Percentiles rank a stretch among this genome's conserved stretches.
These are phyloP conservation scores for Glycine tomentella DNA, from an alignment of 306 rosid genomes.

Conservation along the genomic window DNA sequence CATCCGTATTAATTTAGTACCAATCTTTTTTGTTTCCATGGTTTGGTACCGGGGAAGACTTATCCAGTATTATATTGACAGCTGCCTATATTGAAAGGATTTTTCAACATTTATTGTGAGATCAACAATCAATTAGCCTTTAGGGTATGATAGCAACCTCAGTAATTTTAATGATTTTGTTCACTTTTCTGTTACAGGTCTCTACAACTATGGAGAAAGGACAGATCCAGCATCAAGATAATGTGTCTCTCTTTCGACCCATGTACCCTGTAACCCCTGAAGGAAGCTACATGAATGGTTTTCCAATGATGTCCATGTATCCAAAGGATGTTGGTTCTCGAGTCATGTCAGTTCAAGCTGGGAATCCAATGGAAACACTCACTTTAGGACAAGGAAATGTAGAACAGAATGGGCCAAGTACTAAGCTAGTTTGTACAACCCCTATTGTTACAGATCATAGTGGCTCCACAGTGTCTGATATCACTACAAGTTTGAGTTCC, in stretches of 20 bases:
- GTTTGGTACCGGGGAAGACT: not conserved
- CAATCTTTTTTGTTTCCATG: not conserved
- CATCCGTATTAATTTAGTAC: not conserved
- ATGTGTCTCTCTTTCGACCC: conserved; percentile 51
- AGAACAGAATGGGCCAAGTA: conserved; percentile 39
- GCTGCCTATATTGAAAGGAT: not conserved
- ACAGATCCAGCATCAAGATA: conserved; percentile 58
- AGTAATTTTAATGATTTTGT: not conserved
- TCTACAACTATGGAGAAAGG: conserved; percentile 67
- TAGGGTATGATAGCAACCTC: conserved; percentile 1
- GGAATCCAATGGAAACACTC: conserved; percentile 59
- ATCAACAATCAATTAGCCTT: not conserved
- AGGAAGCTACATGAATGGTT: conserved; percentile 51
- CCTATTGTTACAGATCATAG: conserved; percentile 48
- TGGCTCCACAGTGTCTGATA: conserved; percentile 42
- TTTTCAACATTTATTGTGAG: not conserved
- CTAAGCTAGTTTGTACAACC: conserved; percentile 46
- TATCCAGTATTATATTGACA: not conserved
- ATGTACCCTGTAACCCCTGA: conserved; percentile 53
- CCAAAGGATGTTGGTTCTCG: conserved; percentile 50
- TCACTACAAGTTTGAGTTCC: conserved; percentile 49
- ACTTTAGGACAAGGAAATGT: conserved; percentile 51
- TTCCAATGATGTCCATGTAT: conserved; percentile 53
- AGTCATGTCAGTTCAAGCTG: conserved; percentile 46
- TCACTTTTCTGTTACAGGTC: conserved; percentile 56